phyloP scores from a whole-genome alignment of 2,329 filamentous ascomycete genomes.

The Nothophaeocryptopus gaeumannii region DNA sequence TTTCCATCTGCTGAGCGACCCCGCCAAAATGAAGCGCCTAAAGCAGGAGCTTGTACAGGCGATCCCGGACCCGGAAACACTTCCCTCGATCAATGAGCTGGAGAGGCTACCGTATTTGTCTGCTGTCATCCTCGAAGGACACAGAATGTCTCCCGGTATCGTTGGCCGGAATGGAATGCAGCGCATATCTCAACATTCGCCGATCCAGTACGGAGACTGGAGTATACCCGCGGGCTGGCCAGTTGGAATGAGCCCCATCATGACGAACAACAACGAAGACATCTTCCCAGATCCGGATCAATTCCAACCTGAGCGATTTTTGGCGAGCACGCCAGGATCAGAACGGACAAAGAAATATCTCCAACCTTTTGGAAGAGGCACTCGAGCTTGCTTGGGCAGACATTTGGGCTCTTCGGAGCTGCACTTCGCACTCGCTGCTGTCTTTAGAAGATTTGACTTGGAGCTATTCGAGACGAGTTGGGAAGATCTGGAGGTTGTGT shows the following conservation, averaged over 20 bases:
- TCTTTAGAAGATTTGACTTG: conserved; percentile 15
- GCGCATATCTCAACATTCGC: conserved; percentile 22
- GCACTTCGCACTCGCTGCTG: conserved; percentile 16
- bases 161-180: conserved; percentile 14
- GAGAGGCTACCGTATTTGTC: conserved; percentile 22
- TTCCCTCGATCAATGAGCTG: conserved; percentile 4
- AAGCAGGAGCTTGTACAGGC: conserved; percentile 36
- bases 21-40: conserved; percentile 34
- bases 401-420: conserved; percentile 25
- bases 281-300: conserved; percentile 32
- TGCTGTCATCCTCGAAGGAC: conserved; percentile 20
- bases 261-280: conserved; percentile 32
- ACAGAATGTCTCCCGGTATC: conserved; percentile 20
- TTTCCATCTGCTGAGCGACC: conserved; percentile 41
- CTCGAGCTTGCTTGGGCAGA: conserved; percentile 30
- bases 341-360: conserved; percentile 8
- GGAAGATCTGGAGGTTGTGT: conserved; percentile 11
- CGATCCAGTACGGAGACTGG: conserved; percentile 13
- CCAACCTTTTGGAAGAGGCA: conserved; percentile 32
- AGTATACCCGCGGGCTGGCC: conserved; percentile 23
- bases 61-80: conserved; percentile 2
- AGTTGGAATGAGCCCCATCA: conserved; percentile 29
- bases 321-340: conserved; percentile 8
- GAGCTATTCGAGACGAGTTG: conserved; percentile 16
- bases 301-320: conserved; percentile 37